A percentile compares a stretch with the other conserved stretches of the same genome.
Evolutionary conservation across 2,329 filamentous ascomycete species (phyloP).

Genomic region (Cordyceps tenuipes): DNA sequence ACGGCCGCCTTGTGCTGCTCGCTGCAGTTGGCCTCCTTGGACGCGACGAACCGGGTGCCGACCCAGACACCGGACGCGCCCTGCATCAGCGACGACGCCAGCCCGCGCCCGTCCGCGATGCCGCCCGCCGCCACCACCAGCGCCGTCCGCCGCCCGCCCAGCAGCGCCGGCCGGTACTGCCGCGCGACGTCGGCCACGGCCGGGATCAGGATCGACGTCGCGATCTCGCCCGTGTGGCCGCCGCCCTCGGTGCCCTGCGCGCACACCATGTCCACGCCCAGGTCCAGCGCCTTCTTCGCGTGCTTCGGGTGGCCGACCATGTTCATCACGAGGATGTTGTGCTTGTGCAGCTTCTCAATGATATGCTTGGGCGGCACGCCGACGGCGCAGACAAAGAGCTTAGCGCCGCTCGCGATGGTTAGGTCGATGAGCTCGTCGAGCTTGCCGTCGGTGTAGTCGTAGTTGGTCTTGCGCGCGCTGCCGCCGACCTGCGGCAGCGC

Average conservation of each 20-base stretch:
- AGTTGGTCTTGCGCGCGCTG: slow-evolving; percentile 78
- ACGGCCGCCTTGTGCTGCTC: slow-evolving; percentile 78
- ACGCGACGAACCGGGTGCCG: slow-evolving; percentile 84
- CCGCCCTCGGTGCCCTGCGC: slow-evolving; percentile 90
- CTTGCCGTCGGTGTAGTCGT: slow-evolving; percentile 88
- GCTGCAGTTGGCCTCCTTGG: slow-evolving; percentile 70
- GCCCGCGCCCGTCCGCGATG: slow-evolving; percentile 72
- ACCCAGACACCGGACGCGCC: slow-evolving; percentile 90
- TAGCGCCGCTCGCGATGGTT: slow-evolving; percentile 74
- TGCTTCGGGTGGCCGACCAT: slow-evolving; percentile 95
- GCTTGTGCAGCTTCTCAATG: slow-evolving; percentile 68
- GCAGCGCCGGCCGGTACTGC: slow-evolving; percentile 57
- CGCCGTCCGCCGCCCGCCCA: slow-evolving; percentile 60
- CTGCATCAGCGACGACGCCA: slow-evolving; percentile 78
- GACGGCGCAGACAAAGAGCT: slow-evolving; percentile 79
- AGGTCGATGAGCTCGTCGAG: slow-evolving; percentile 87
- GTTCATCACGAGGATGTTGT: slow-evolving; percentile 85
- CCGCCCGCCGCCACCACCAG: slow-evolving; percentile 90
- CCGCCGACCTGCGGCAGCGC: slow-evolving; percentile 85
- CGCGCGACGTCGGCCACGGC: slow-evolving; percentile 77
- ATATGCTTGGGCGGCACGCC: slow-evolving; percentile 73
- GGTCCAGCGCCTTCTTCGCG: slow-evolving; percentile 76
- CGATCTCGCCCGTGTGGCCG: slow-evolving; percentile 83
- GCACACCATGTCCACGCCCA: slow-evolving; percentile 84
- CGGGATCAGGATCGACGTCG: slow-evolving; percentile 76